Evolutionary conservation across 164 flowering plant species (phyloP).

Genomic region (Protea cynaroides): DNA sequence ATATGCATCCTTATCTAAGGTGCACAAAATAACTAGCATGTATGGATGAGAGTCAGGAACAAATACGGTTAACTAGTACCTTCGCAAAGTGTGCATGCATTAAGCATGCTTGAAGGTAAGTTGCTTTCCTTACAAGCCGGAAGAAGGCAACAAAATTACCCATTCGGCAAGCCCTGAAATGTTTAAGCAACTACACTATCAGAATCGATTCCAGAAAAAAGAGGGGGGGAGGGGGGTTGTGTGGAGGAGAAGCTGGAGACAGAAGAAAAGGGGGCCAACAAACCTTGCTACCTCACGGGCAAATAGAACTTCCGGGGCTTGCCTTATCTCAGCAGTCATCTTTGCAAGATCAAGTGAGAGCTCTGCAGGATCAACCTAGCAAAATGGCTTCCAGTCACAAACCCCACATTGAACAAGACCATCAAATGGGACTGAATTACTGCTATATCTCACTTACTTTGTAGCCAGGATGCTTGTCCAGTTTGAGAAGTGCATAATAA

Average conservation of each 20-base stretch:
- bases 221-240: too few species aligned
- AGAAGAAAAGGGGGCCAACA: conserved; percentile 1
- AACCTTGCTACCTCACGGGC: conserved; percentile 99
- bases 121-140: conserved; percentile 78
- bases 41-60: too few species aligned
- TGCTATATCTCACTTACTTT: conserved; percentile 48
- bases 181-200: conserved; percentile 7
- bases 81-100: conserved; percentile 99
- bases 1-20: not conserved
- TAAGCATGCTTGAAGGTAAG: conserved; percentile 93
- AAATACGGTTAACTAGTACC: conserved; percentile 36
- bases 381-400: conserved; percentile 21
- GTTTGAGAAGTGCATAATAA: conserved; percentile 96
- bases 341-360: conserved; percentile 97
- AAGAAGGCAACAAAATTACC: conserved; percentile 91
- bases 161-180: conserved; percentile 88
- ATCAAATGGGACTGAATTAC: conserved; percentile 4
- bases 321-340: conserved; percentile 86
- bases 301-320: conserved; percentile 77
- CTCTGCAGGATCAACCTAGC: conserved; percentile 98
- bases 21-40: not conserved
- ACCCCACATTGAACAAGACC: conserved; percentile 8
- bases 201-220: conserved; percentile 2
- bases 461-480: conserved; percentile 98
- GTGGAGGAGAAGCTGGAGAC: not conserved